These are phyloP conservation scores for Leccinellum albellum DNA, from an alignment of 768 basidiomycete genomes.

Conservation along the genomic window DNA sequence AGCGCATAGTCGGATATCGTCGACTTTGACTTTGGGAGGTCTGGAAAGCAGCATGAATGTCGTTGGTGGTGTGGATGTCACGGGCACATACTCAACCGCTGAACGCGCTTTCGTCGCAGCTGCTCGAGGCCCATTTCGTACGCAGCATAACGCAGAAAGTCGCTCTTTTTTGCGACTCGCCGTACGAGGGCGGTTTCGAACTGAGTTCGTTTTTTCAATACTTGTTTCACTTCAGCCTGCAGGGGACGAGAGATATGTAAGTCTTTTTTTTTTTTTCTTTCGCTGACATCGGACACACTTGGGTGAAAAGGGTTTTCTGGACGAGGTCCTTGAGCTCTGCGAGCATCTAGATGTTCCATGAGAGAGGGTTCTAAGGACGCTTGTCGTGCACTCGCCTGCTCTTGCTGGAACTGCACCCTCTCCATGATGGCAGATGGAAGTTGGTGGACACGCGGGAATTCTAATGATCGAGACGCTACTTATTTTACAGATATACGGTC, in stretches of 20 bases:
- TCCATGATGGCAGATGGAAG: conserved; percentile 85
- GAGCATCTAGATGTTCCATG: conserved; percentile 63
- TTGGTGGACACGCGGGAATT: neutral
- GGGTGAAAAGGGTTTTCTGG: conserved; percentile 79
- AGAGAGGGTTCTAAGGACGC: neutral
- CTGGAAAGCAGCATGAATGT: conserved; percentile 12
- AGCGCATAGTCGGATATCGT: conserved; percentile 84
- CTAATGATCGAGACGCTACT: neutral
- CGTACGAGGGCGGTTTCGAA: conserved; percentile 85
- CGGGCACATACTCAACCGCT: conserved; percentile 58
- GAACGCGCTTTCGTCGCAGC: conserved; percentile 68
- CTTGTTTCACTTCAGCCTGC: conserved; percentile 76
- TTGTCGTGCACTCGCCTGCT: conserved; percentile 53
- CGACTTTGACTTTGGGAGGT: conserved; percentile 36
- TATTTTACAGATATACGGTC: neutral
- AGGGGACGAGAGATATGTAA: neutral
- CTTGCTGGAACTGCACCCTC: conserved; percentile 89
- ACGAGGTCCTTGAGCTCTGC: conserved; percentile 91
- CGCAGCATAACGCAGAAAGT: conserved; percentile 86
- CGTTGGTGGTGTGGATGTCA: neutral
- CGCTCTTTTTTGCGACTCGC: conserved; percentile 77
- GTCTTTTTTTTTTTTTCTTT: neutral
- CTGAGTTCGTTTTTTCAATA: conserved; percentile 77
- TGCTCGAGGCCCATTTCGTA: conserved; percentile 90
- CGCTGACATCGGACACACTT: conserved; percentile 44